Percentiles rank a stretch among this genome's conserved stretches.
These are phyloP conservation scores for Penicillium sp. DNA, from an alignment of 2,329 filamentous ascomycete species.

Conservation along the genomic window DNA sequence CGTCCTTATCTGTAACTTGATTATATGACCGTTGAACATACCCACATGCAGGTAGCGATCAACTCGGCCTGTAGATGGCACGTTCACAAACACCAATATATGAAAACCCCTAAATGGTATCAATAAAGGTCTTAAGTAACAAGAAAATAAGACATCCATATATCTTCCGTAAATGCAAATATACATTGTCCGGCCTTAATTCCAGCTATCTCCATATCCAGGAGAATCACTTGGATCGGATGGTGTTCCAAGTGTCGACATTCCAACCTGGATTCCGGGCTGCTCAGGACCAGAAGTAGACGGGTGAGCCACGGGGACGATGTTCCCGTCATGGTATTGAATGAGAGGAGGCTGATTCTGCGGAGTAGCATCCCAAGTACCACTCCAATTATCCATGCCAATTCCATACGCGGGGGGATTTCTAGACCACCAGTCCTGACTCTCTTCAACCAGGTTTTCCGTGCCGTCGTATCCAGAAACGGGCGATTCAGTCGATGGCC, in stretches of 20 bases:
- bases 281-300: slow-evolving; percentile 1
- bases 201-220: slow-evolving; percentile 16
- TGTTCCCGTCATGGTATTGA: slow-evolving; percentile 11
- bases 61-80: background rate
- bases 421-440: slow-evolving; percentile 63
- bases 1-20: background rate
- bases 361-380: slow-evolving; percentile 28
- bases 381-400: slow-evolving; percentile 62
- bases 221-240: slow-evolving; percentile 1
- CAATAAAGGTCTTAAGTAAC: background rate
- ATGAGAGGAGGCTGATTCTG: slow-evolving; percentile 10
- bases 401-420: slow-evolving; percentile 62
- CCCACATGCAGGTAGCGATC: background rate
- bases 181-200: background rate
- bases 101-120: background rate
- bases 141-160: background rate
- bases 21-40: background rate
- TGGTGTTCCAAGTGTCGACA: slow-evolving; percentile 1
- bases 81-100: background rate
- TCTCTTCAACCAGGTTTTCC: slow-evolving; percentile 61
- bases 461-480: slow-evolving; percentile 59
- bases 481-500: slow-evolving; percentile 34
- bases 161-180: background rate
- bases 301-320: slow-evolving; percentile 1
- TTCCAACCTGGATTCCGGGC: background rate